These are phyloP conservation scores for Xylariaceae sp. DNA, from an alignment of 2,329 filamentous ascomycete species.

Conservation along the genomic window DNA sequence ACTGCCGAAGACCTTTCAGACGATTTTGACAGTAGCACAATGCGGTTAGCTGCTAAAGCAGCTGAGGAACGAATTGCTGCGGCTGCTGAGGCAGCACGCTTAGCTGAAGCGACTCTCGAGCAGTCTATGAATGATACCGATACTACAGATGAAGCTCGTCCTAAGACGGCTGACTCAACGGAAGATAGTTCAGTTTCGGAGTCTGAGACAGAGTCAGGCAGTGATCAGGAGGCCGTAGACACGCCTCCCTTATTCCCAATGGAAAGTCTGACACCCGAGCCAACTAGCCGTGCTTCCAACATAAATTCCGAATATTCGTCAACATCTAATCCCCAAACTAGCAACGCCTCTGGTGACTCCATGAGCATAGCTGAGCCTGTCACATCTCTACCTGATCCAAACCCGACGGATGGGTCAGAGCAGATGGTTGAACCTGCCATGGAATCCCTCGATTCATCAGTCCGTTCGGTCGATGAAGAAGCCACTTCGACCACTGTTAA, in stretches of 20 bases:
- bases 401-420: slow-evolving; percentile 26
- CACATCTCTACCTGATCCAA: slow-evolving; percentile 22
- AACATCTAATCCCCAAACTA: slow-evolving; percentile 22
- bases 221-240: slow-evolving; percentile 20
- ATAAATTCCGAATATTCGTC: slow-evolving; percentile 13
- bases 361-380: slow-evolving; percentile 31
- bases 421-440: slow-evolving; percentile 37
- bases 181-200: slow-evolving; percentile 18
- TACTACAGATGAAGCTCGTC: slow-evolving; percentile 19
- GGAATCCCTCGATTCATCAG: slow-evolving; percentile 27
- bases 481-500: slow-evolving; percentile 36
- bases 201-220: too few species aligned
- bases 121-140: neutral
- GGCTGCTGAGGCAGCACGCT: slow-evolving; percentile 24
- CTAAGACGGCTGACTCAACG: slow-evolving; percentile 31
- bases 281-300: slow-evolving; percentile 26
- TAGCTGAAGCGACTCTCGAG: neutral
- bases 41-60: slow-evolving; percentile 53
- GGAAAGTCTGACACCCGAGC: slow-evolving; percentile 24
- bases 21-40: slow-evolving; percentile 68
- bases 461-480: slow-evolving; percentile 21
- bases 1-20: slow-evolving; percentile 67
- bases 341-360: slow-evolving; percentile 24
- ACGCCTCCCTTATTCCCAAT: slow-evolving; percentile 25
- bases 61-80: slow-evolving; percentile 34